Evolutionary conservation across 179 eudicot genomes (phyloP).

Genomic region (Silene noctiflora): DNA sequence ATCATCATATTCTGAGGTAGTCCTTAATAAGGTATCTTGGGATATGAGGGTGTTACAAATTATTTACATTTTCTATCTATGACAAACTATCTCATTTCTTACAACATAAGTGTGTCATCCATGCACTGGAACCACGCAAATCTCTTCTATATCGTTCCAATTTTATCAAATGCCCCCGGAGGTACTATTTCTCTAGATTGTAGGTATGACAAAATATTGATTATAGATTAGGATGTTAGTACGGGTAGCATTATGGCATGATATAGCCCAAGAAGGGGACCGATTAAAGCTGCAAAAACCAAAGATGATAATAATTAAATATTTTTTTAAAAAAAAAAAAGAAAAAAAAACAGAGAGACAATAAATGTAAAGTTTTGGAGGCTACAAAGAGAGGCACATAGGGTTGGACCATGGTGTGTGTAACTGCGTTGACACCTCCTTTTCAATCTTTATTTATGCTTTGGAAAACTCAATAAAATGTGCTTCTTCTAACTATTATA

Average conservation of each 20-base stretch:
- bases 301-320: background rate
- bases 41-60: too few relatives aligned
- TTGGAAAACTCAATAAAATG: background rate
- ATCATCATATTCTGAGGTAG: too few relatives aligned
- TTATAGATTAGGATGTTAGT: background rate
- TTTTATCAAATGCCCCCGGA: too few relatives aligned
- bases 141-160: too few relatives aligned
- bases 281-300: background rate
- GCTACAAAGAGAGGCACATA: constrained; percentile 1
- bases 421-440: constrained; percentile 24
- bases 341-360: background rate
- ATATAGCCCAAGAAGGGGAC: background rate
- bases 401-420: background rate
- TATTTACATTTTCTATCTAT: too few relatives aligned
- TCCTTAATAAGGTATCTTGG: too few relatives aligned
- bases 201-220: background rate
- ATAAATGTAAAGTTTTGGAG: constrained; percentile 6
- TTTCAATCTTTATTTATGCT: constrained; percentile 9
- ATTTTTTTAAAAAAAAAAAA: background rate
- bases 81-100: too few relatives aligned
- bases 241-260: background rate
- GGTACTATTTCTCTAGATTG: too few relatives aligned
- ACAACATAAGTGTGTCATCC: too few relatives aligned
- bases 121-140: too few relatives aligned
- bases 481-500: background rate